These are phyloP conservation scores for Boletus reticuloceps DNA, from an alignment of 768 basidiomycete species.

Conservation along the genomic window DNA sequence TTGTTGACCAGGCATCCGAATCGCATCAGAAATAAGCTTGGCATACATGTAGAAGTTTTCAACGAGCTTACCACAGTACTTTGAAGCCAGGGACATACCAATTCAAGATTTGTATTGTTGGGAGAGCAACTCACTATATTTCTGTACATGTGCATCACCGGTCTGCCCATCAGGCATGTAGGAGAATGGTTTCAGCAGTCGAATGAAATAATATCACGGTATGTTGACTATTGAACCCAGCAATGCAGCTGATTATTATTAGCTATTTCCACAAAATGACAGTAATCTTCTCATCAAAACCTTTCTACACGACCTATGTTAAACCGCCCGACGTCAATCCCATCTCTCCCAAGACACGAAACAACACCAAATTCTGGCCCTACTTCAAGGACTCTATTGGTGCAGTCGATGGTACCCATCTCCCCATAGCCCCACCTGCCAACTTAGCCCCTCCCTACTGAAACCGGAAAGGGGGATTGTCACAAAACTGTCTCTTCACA, in stretches of 20 bases:
- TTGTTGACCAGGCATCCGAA: not conserved
- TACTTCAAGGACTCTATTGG: not conserved
- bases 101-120: not conserved
- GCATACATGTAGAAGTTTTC: not conserved
- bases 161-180: not conserved
- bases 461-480: conserved; percentile 27
- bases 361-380: not conserved
- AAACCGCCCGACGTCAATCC: too few relatives aligned
- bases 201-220: not conserved
- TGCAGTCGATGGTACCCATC: not conserved
- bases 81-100: not conserved
- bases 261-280: too few relatives aligned
- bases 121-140: not conserved
- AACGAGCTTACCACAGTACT: not conserved
- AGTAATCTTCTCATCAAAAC: too few relatives aligned
- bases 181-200: not conserved
- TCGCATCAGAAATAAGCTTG: not conserved
- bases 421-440: not conserved
- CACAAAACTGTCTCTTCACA: conserved; percentile 38
- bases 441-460: not conserved
- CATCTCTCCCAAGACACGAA: not conserved
- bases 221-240: not conserved
- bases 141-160: not conserved
- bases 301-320: too few relatives aligned
- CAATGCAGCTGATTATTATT: not conserved